Conservation (phyloP, 768 basidiomycete genomes). For the Tricholoma matsutake region DNA sequence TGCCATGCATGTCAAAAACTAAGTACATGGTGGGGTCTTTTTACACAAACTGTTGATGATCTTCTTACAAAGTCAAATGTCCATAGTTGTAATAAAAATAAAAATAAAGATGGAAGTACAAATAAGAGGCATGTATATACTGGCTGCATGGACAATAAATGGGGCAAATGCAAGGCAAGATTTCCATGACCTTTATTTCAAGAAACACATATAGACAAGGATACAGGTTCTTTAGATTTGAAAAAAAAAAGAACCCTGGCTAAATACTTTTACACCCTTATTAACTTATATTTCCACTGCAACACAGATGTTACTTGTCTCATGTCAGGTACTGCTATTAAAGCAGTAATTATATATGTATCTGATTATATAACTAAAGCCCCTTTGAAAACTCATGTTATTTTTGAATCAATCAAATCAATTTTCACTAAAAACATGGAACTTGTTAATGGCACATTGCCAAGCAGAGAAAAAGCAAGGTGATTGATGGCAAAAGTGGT, state of each 20-base stretch:
- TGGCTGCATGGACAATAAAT: too few relatives aligned
- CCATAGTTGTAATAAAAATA: too few relatives aligned
- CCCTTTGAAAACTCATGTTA: slow-evolving; percentile 33
- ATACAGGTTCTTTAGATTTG: slow-evolving; percentile 12
- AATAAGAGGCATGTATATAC: too few relatives aligned
- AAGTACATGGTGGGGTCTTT: too few relatives aligned
- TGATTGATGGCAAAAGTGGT: slow-evolving; percentile 32
- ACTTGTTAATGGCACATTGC: slow-evolving; percentile 12
- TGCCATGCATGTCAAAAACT: too few relatives aligned
- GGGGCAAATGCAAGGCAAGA: too few relatives aligned
- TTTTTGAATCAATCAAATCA: slow-evolving; percentile 30
- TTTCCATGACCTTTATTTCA: too few relatives aligned
- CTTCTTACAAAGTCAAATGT: too few relatives aligned
- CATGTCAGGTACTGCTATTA: slow-evolving; percentile 38
- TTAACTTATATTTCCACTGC: slow-evolving; percentile 33
- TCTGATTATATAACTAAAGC: slow-evolving; percentile 35
- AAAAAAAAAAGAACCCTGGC: slow-evolving; percentile 30
- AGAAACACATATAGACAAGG: neutral
- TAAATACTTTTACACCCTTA: slow-evolving; percentile 34
- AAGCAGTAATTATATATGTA: slow-evolving; percentile 33
- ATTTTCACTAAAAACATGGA: slow-evolving; percentile 24
- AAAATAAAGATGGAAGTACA: too few relatives aligned
- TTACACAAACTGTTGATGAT: too few relatives aligned
- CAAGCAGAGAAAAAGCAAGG: slow-evolving; percentile 18
- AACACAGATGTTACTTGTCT: slow-evolving; percentile 39